A percentile compares a stretch with the other conserved stretches of the same genome.
phyloP scores from a whole-genome alignment of 106 monocot species.

The Hemerocallis citrina region DNA sequence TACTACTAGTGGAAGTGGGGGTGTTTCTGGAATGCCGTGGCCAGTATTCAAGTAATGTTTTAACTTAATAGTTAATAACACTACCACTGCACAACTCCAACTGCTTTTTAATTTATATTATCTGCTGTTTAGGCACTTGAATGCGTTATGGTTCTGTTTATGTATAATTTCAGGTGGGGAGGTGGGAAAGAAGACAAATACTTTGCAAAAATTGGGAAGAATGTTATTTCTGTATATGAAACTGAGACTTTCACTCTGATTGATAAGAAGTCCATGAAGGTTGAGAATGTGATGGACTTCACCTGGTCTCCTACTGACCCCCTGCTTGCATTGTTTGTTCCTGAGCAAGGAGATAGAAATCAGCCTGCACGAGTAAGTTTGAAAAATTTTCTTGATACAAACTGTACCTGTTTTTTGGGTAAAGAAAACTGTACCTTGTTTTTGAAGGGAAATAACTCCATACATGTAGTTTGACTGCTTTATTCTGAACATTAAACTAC shows the following conservation, averaged over 20 bases:
- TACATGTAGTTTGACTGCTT: no score
- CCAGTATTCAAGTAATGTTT: slow-evolving; percentile 67
- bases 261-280: slow-evolving; percentile 89
- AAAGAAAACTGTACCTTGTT: no score
- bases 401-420: no score
- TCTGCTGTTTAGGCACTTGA: neutral
- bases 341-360: slow-evolving; percentile 76
- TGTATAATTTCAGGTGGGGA: slow-evolving; percentile 54
- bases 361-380: slow-evolving; percentile 87
- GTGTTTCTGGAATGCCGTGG: slow-evolving; percentile 79
- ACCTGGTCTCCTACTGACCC: slow-evolving; percentile 87
- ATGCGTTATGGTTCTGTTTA: neutral
- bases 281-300: slow-evolving; percentile 84
- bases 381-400: neutral
- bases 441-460: neutral
- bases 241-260: slow-evolving; percentile 86
- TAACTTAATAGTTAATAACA: neutral
- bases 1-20: slow-evolving; percentile 43
- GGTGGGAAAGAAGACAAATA: slow-evolving; percentile 89
- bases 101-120: neutral
- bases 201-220: slow-evolving; percentile 95
- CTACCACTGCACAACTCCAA: neutral
- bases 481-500: no score
- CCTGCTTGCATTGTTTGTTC: slow-evolving; percentile 68
- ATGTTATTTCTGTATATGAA: slow-evolving; percentile 76